A percentile compares a stretch with the other conserved stretches of the same genome.
Conservation (phyloP, 495 filamentous ascomycete species). For the Penicillium longicatenatum region DNA sequence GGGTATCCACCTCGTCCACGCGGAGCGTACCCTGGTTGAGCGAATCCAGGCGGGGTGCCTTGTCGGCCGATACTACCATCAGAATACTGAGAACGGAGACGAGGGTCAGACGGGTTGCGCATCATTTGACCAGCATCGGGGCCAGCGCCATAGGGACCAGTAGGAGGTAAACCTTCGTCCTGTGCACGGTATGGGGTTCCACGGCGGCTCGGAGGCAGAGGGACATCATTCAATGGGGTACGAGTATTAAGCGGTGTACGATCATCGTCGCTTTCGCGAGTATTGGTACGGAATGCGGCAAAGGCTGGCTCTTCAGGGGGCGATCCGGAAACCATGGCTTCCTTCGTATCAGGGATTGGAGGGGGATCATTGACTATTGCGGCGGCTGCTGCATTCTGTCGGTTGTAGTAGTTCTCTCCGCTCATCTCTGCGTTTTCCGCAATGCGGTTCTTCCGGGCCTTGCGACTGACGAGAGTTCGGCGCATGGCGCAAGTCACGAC, state of each 20-base stretch:
- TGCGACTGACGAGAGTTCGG: slow-evolving; percentile 86
- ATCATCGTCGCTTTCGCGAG: slow-evolving; percentile 72
- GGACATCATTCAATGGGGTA: slow-evolving; percentile 33
- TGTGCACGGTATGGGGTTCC: slow-evolving; percentile 42
- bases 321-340: slow-evolving; percentile 53
- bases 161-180: slow-evolving; percentile 65
- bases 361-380: slow-evolving; percentile 34
- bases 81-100: slow-evolving; percentile 61
- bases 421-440: slow-evolving; percentile 95
- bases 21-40: slow-evolving; percentile 48
- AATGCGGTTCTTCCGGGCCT: slow-evolving; percentile 88
- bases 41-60: slow-evolving; percentile 39
- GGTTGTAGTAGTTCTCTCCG: slow-evolving; percentile 85
- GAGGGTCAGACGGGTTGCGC: slow-evolving; percentile 48
- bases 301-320: slow-evolving; percentile 65
- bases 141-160: slow-evolving; percentile 38
- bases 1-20: slow-evolving; percentile 56
- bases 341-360: slow-evolving; percentile 52
- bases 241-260: slow-evolving; percentile 75
- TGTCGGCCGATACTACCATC: slow-evolving; percentile 58
- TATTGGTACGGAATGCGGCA: slow-evolving; percentile 71
- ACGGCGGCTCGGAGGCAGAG: slow-evolving; percentile 25
- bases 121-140: slow-evolving; percentile 41
- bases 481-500: slow-evolving; percentile 97
- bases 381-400: slow-evolving; percentile 57